A percentile compares a stretch with the other conserved stretches of the same genome.
These are phyloP conservation scores for Glutinoglossum americanum DNA, from an alignment of 495 filamentous ascomycete genomes.

Conservation along the genomic window DNA sequence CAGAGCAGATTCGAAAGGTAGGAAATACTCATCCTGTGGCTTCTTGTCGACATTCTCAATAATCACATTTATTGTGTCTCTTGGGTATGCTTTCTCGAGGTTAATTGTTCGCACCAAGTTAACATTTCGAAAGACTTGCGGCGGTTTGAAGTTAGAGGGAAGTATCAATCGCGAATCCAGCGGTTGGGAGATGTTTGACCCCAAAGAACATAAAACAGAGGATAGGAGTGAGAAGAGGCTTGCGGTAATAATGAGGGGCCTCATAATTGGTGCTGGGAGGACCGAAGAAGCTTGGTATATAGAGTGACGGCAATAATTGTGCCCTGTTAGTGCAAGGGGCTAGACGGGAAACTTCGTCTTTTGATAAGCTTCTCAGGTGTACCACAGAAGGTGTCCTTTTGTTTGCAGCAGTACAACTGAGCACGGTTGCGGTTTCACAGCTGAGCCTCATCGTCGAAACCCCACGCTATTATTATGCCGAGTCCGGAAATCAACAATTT, in stretches of 20 bases:
- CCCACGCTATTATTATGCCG: no score
- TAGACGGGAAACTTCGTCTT: not conserved
- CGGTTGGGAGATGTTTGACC: constrained; percentile 9
- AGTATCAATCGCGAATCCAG: constrained; percentile 31
- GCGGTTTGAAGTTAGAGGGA: constrained; percentile 56
- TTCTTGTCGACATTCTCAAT: constrained; percentile 67
- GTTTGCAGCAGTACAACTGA: not conserved
- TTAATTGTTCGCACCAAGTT: constrained; percentile 83
- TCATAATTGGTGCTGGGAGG: not conserved
- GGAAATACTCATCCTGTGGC: constrained; percentile 34
- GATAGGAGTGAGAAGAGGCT: not conserved
- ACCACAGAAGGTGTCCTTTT: not conserved
- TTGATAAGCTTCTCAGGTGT: not conserved
- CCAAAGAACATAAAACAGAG: not conserved
- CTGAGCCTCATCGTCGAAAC: not conserved
- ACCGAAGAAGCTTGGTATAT: not conserved
- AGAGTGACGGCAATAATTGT: not conserved
- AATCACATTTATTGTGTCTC: constrained; percentile 78
- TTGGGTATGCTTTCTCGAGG: constrained; percentile 73
- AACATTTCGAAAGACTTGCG: constrained; percentile 73
- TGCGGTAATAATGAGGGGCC: not conserved
- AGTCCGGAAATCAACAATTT: no score
- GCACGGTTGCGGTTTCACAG: not conserved
- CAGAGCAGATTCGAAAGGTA: not conserved
- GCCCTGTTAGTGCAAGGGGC: not conserved